Evolutionary conservation across 2,329 filamentous ascomycete species (phyloP), one percentile per base, ranked within the genome.

Genomic region (Fusarium albosuccineum): DNA sequence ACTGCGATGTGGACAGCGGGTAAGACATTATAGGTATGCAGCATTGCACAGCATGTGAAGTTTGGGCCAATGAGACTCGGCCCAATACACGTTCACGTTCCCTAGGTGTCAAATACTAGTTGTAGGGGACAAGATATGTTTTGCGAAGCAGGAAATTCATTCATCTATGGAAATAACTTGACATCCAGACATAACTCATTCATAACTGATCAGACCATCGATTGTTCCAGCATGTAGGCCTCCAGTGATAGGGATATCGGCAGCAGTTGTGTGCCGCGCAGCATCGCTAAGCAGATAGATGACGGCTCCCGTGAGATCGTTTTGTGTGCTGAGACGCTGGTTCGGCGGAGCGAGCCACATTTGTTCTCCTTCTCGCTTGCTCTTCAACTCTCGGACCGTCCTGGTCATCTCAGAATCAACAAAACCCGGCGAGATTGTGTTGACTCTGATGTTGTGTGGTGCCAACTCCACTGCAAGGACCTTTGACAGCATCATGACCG

Each of bases 231-330:
- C 75, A 66, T 81, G 79, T 11, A 83, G 53, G 1, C 81, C 82
- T 3, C 82, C 82, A 2, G 80, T 82, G 26, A 83, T 81, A 4
- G 74, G 72, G 58, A 84, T 81, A 60, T 84, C 82, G 2, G 79
- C 75, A 2, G 77, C 80, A 0, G 81, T 83, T 4, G 80, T 83
- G 62, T 80, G 79, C 11, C 74, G 70, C 17, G 81, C 73, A 8
- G 80, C 82, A 67, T 84, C 82, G 45, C 79, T 80, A 26, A 84
- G 64, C 14, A 83, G 68, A 60, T 83, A 83, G 9, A 81, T 72
- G 5, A 80, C 77, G 2, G 81, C 79, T 1, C 76, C 78, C 0
- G 78, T 81, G 5, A 83, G 74, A 63, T 84, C 82, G 29, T 80
- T 79, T 60, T 79, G 76, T 1, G 73, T 80, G 44, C 80, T 80